A percentile compares a stretch with the other conserved stretches of the same genome.
Conservation (phyloP, 495 filamentous ascomycete genomes). For the Hypoxylon cercidicola region DNA sequence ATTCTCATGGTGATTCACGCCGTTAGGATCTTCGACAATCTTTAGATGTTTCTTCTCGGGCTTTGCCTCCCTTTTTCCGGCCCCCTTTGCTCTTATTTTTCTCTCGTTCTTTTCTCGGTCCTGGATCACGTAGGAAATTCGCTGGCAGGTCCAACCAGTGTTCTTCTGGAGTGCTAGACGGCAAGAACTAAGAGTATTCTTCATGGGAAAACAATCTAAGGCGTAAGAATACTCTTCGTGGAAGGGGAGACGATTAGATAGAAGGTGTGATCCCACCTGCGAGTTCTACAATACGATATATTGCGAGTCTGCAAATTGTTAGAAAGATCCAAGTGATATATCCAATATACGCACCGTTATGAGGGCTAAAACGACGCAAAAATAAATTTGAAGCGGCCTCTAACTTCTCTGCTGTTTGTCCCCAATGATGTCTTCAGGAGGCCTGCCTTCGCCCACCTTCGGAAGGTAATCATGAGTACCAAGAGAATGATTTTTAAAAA, state of each 20-base stretch:
- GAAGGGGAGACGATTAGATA: slow-evolving; percentile 57
- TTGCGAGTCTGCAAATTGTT: slow-evolving; percentile 55
- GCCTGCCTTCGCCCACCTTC: slow-evolving; percentile 47
- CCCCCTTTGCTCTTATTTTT: slow-evolving; percentile 45
- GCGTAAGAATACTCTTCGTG: slow-evolving; percentile 66
- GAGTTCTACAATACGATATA: slow-evolving; percentile 69
- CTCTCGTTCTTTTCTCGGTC: slow-evolving; percentile 50
- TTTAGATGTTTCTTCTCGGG: slow-evolving; percentile 17
- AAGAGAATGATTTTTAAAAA: slow-evolving; percentile 67
- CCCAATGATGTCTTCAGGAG: slow-evolving; percentile 2
- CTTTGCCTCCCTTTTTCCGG: slow-evolving; percentile 21
- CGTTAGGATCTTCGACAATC: background rate
- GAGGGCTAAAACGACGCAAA: slow-evolving; percentile 62
- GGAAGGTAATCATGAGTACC: slow-evolving; percentile 59
- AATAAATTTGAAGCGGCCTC: slow-evolving; percentile 57
- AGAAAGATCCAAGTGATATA: background rate
- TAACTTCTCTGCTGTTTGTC: slow-evolving; percentile 42
- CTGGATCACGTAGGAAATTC: slow-evolving; percentile 48
- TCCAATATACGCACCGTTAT: slow-evolving; percentile 59
- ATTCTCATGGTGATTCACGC: background rate
- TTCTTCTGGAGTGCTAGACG: slow-evolving; percentile 63
- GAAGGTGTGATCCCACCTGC: slow-evolving; percentile 47
- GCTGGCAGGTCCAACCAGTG: slow-evolving; percentile 59
- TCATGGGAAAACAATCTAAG: slow-evolving; percentile 69
- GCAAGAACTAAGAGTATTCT: slow-evolving; percentile 58